phyloP scores from a whole-genome alignment of 2,329 filamentous ascomycete genomes.

The Pseudogymnoascus pannorum region DNA sequence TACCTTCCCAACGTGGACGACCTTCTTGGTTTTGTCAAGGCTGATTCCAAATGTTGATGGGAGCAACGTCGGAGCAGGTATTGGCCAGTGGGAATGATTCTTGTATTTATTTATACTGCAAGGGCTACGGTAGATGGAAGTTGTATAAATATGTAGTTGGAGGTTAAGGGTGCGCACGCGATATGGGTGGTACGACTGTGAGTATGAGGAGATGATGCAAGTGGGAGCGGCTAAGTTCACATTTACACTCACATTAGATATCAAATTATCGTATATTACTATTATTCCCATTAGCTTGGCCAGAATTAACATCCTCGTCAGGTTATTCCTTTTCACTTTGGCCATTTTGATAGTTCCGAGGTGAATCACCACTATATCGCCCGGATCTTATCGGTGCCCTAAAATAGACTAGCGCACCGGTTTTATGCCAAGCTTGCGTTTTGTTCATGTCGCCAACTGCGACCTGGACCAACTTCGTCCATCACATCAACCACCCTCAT shows the following conservation, averaged over 20 bases:
- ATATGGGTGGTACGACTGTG: background rate
- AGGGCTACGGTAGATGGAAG: background rate
- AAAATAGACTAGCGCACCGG: background rate
- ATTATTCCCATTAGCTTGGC: background rate
- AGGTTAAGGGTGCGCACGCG: background rate
- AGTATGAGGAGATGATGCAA: background rate
- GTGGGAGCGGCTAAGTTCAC: background rate
- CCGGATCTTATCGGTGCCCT: background rate
- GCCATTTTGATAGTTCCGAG: background rate
- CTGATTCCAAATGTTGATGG: background rate
- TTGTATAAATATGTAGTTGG: background rate
- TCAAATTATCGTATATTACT: too few relatives aligned
- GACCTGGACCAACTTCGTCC: background rate
- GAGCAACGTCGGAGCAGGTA: background rate
- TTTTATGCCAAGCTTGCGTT: background rate
- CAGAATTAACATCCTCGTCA: background rate
- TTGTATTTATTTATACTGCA: background rate
- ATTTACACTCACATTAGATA: background rate
- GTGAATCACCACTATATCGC: background rate
- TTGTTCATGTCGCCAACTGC: background rate
- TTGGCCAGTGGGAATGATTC: background rate
- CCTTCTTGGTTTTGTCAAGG: background rate
- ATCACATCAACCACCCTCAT: background rate
- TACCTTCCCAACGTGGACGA: conserved; percentile 4
- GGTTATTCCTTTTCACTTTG: background rate